Evolutionary conservation across 2,329 filamentous ascomycete genomes (phyloP), one percentile per base, ranked within the genome.

Genomic region (Paracoccidioides brasiliensis): DNA sequence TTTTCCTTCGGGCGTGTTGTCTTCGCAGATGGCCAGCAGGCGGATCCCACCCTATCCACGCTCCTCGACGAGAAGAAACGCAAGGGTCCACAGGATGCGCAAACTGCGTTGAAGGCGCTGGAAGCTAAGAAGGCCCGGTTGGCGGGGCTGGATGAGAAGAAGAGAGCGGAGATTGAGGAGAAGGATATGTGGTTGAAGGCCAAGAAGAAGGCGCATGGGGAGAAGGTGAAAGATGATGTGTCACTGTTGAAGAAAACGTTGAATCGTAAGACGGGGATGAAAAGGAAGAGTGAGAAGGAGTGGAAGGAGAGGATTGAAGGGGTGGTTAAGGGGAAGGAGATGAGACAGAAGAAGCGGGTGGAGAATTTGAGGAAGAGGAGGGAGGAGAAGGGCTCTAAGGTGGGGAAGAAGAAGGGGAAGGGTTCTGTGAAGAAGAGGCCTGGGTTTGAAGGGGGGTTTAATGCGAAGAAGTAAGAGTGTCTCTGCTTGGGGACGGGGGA

Each of bases 131-230:
- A 90, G 73, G 83, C 85, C 64, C 85, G 90, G 33, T 74, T 97
- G 35, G 80, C 83, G 46, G 80, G 76, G 33, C 80, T 95, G 65
- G 86, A 91, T 63, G 81, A 85, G 0, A 80, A 82, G 61, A 95
- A 95, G 74, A 85, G 86, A 55, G 84, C 84, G 59, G 88, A 95
- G 57, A 85, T 97, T 46, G 83, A 90, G 58, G 88, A 96, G 71
- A 97, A 97, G 76, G 91, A 98, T 65, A 77, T 84, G 56, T 98
- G 93, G 93, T 77, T 96, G 57, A 91, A 87, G 50, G 93, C 93
- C 2, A 86, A 91, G 71, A 88, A 89, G 71, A 83, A 86, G 30
- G 89, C 86, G 1, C 88, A 95, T 69, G 93, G 93, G 51, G 90
- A 95, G 67, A 87, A 88, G 67, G 85, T 96, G 38, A 83, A 83